Evolutionary conservation across 768 basidiomycete genomes (phyloP).

Genomic region (Scleroderma citrinum): DNA sequence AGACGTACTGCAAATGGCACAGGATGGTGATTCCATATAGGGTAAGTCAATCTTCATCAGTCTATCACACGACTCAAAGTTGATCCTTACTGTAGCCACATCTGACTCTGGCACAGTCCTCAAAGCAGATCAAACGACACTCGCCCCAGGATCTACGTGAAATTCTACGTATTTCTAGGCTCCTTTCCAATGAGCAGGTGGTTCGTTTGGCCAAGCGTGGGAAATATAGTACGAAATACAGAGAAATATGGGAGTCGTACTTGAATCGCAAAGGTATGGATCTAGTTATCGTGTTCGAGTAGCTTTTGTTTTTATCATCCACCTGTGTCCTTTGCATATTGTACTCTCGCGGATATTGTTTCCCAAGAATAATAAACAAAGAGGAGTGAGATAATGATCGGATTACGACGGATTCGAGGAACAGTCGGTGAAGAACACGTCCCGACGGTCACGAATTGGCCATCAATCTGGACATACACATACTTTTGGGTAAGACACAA

Average conservation of each 20-base stretch:
- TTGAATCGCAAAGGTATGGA: constrained; percentile 30
- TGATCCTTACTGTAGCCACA: constrained; percentile 21
- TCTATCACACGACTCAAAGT: not conserved
- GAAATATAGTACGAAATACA: constrained; percentile 26
- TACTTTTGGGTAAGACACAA: too few species aligned
- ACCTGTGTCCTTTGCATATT: too few species aligned
- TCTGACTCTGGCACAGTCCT: constrained; percentile 32
- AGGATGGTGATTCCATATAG: constrained; percentile 37
- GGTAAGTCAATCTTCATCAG: constrained; percentile 25
- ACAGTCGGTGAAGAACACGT: too few species aligned
- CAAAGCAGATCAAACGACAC: constrained; percentile 28
- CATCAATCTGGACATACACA: too few species aligned
- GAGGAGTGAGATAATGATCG: too few species aligned
- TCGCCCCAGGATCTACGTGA: constrained; percentile 34
- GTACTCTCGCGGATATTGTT: too few species aligned
- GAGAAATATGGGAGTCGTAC: constrained; percentile 36
- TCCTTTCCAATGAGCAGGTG: constrained; percentile 33
- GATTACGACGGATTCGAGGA: too few species aligned
- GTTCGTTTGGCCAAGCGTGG: constrained; percentile 21
- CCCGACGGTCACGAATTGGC: too few species aligned
- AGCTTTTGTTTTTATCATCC: too few species aligned
- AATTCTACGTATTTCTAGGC: constrained; percentile 36
- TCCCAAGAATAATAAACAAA: too few species aligned
- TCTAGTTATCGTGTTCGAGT: constrained; percentile 31
- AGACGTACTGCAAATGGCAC: constrained; percentile 42